Base-by-base conservation (phyloP, 1,284 basidiomycete species). In the Gyrodon tennesseensis region DNA sequence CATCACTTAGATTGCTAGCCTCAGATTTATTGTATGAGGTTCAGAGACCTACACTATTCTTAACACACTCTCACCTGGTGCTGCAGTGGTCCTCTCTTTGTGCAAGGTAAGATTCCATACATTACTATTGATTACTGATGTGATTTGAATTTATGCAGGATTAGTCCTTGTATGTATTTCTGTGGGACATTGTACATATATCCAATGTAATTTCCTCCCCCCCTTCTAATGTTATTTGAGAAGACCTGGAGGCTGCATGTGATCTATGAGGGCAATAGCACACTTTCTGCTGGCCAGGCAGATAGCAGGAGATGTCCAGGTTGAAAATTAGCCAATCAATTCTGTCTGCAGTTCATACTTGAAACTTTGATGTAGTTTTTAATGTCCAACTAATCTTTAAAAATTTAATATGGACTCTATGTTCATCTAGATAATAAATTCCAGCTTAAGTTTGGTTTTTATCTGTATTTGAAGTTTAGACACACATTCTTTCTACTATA, bases 31-130 rank as follows among this genome's bases (percentile, higher is more conserved):
- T 34, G 31, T 34, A 34, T 5, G 31, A 34, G 31, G 31, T 34
- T 6, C 31, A 34, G 31, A 34, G 31, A 34, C 31, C 31, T 34
- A 34, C 9, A n/a, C n/a, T n/a, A n/a, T n/a, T n/a, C n/a, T n/a
- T n/a, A n/a, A n/a, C n/a, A n/a, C n/a, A n/a, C n/a, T n/a, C n/a
- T n/a, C n/a, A n/a, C n/a, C n/a, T n/a, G n/a, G n/a, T n/a, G n/a
- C n/a, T n/a, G n/a, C 57, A 23, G 40, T 60, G 23, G n/a, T 60
- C 7, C 52, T 60, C 15, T 58, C 34, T 8, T 39, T 60, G 53
- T 46, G 25, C 56, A 57, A 51, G 56, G 43, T 57, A 16, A 57
- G 43, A 55, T 55, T 31, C 25, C 9, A 11, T 31, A 51, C 19
- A 15, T 51, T 7, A 31, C 49, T 49, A 29, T 27, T 49, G 34